Percentiles rank a stretch among this genome's conserved stretches.
phyloP scores from a whole-genome alignment of 257 asterid species.

The Dorcoceras hygrometricum region DNA sequence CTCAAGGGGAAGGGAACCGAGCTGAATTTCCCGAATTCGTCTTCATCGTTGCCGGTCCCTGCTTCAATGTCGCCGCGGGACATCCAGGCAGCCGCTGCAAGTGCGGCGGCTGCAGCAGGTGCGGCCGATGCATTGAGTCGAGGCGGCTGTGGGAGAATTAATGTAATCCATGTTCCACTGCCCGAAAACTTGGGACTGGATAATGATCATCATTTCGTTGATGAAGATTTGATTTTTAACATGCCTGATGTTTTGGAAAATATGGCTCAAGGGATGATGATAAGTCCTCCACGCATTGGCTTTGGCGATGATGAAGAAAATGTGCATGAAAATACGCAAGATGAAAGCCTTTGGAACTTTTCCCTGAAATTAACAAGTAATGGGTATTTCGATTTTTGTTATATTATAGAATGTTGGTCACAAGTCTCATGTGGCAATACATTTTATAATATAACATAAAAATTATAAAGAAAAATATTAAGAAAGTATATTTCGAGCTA shows the following conservation, averaged over 20 bases:
- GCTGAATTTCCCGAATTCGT: conserved; percentile 51
- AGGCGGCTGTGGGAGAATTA: background rate
- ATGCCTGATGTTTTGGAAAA: conserved; percentile 58
- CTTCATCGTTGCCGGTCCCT: conserved; percentile 51
- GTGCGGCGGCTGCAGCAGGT: conserved; percentile 62
- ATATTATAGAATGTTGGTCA: background rate
- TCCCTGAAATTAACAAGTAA: conserved; percentile 29
- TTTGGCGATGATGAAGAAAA: conserved; percentile 28
- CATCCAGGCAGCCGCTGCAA: conserved; percentile 69
- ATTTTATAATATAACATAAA: too few relatives aligned
- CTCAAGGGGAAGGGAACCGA: conserved; percentile 46
- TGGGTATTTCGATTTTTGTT: background rate
- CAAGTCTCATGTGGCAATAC: too few relatives aligned
- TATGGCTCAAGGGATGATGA: conserved; percentile 79
- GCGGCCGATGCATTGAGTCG: conserved; percentile 44
- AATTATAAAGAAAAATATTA: too few relatives aligned
- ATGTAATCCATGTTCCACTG: background rate
- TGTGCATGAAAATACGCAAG: background rate
- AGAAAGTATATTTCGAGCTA: too few relatives aligned
- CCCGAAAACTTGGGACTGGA: background rate
- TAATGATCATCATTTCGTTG: conserved; percentile 42
- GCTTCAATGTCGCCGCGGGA: conserved; percentile 53
- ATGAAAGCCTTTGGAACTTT: conserved; percentile 44
- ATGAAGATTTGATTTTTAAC: conserved; percentile 73
- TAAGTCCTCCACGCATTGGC: conserved; percentile 62